phyloP scores from a whole-genome alignment of 164 flowering plant genomes.

The Vitis riparia region DNA sequence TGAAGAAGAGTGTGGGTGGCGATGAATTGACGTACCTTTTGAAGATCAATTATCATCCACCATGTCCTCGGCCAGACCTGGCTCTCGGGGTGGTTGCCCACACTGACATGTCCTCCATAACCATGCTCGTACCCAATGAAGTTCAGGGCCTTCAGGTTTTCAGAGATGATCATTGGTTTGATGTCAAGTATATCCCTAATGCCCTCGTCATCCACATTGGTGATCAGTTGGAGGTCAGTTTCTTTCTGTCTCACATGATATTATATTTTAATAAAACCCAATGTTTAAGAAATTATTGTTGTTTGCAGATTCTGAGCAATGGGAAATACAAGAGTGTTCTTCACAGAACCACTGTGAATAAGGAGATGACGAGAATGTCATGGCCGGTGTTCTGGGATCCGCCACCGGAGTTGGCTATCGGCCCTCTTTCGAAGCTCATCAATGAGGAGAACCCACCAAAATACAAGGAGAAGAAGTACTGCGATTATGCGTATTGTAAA shows the following conservation, averaged over 20 bases:
- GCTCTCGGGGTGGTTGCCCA: conserved; percentile 45
- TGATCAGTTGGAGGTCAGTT: too few species aligned
- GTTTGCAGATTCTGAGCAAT: too few species aligned
- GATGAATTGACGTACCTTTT: conserved; percentile 32
- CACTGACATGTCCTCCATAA: conserved; percentile 38
- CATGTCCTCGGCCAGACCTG: conserved; percentile 52
- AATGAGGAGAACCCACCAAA: conserved; percentile 50
- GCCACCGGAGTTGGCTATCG: conserved; percentile 50
- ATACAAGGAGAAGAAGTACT: conserved; percentile 60
- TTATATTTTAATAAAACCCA: too few species aligned
- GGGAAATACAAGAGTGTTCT: too few species aligned
- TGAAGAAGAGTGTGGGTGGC: conserved; percentile 41
- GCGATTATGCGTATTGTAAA: conserved; percentile 71
- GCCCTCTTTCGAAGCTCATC: conserved; percentile 65
- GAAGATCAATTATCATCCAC: conserved; percentile 43
- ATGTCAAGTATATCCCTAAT: too few species aligned
- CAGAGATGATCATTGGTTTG: conserved; percentile 18
- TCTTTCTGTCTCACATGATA: too few species aligned
- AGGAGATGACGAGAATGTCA: too few species aligned
- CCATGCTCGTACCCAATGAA: conserved; percentile 40
- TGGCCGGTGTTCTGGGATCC: conserved; percentile 38
- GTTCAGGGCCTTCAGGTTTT: conserved; percentile 45
- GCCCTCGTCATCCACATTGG: too few species aligned
- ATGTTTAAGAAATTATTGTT: too few species aligned
- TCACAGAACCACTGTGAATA: too few species aligned